Percentiles rank a stretch among this genome's conserved stretches.
Evolutionary conservation across 495 filamentous ascomycete species (phyloP).

Genomic region (Hypoxylon fragiforme): DNA sequence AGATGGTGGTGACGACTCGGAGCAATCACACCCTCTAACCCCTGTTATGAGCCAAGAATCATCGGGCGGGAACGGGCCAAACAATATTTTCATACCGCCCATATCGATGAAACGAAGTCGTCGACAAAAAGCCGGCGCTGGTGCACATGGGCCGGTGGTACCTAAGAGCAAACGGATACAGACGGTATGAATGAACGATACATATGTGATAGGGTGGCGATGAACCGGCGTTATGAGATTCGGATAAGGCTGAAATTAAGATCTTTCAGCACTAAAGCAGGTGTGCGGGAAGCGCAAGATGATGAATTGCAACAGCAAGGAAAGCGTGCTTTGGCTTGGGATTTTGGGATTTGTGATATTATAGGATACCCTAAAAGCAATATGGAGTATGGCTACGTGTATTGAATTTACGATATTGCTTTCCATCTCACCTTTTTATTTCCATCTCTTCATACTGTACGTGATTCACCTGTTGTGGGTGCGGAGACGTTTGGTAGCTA

Average conservation of each 20-base stretch:
- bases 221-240: conserved; percentile 12
- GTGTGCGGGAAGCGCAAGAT: neutral
- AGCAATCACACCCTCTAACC: conserved; percentile 17
- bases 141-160: neutral
- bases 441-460: neutral
- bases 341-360: conserved; percentile 16
- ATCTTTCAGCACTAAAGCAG: conserved; percentile 16
- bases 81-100: conserved; percentile 6
- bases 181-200: conserved; percentile 15
- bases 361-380: conserved; percentile 34
- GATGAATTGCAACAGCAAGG: conserved; percentile 1
- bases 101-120: conserved; percentile 3
- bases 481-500: too few relatives aligned
- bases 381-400: conserved; percentile 11
- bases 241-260: neutral
- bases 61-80: conserved; percentile 6
- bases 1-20: conserved; percentile 1
- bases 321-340: neutral
- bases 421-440: neutral
- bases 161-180: conserved; percentile 21
- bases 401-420: conserved; percentile 19
- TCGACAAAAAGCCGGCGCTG: neutral
- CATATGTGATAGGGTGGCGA: neutral
- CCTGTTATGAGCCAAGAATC: conserved; percentile 19
- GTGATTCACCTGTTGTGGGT: neutral